Evolutionary conservation across 345 rosid genomes (phyloP).

Genomic region (Camelina hispida): DNA sequence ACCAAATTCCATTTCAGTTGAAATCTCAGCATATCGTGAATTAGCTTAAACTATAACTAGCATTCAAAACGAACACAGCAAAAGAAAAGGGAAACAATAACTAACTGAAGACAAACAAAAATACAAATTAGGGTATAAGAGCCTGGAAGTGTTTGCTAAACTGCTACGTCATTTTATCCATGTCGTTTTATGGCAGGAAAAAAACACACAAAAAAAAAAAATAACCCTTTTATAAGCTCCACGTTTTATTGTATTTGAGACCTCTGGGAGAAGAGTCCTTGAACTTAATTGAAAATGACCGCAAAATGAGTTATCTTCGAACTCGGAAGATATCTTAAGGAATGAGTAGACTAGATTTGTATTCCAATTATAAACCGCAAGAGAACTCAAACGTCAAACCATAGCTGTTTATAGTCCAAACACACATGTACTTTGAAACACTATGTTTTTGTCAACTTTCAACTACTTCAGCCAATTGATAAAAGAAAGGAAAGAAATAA

Average conservation of each 20-base stretch:
- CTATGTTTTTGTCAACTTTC: slow-evolving; percentile 9
- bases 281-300: slow-evolving; percentile 1
- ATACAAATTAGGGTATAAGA: not conserved
- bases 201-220: not conserved
- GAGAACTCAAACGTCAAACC: slow-evolving; percentile 8
- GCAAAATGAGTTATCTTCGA: slow-evolving; percentile 12
- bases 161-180: slow-evolving; percentile 29
- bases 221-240: not conserved
- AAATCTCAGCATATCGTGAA: not conserved
- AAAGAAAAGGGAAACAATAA: slow-evolving; percentile 1
- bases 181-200: not conserved
- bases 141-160: not conserved
- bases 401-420: slow-evolving; percentile 14
- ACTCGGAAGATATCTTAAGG: slow-evolving; percentile 8
- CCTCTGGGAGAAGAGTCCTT: slow-evolving; percentile 28
- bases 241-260: slow-evolving; percentile 15
- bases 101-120: slow-evolving; percentile 25
- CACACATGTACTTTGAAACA: slow-evolving; percentile 27
- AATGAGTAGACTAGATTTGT: slow-evolving; percentile 22
- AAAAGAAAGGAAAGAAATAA: slow-evolving; percentile 36
- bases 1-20: slow-evolving; percentile 15
- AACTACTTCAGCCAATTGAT: slow-evolving; percentile 29
- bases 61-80: slow-evolving; percentile 21
- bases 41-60: slow-evolving; percentile 19
- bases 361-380: slow-evolving; percentile 27